A percentile compares a stretch with the other conserved stretches of the same genome.
These are phyloP conservation scores for Fomitopsis pinicola DNA, from an alignment of 1,284 basidiomycete species.

Conservation along the genomic window DNA sequence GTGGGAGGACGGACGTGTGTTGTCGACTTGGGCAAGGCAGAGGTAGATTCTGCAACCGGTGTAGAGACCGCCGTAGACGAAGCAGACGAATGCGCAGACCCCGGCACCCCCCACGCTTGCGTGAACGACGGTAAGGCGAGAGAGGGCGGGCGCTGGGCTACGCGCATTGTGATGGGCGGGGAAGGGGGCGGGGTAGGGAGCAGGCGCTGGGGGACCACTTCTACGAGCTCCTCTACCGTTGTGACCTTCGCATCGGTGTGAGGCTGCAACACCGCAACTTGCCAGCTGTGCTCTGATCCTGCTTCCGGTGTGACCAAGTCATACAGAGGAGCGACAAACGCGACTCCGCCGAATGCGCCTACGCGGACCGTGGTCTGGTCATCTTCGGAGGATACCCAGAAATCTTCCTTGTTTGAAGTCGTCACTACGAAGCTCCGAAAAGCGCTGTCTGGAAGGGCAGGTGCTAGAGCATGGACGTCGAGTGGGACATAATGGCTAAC, in stretches of 20 bases:
- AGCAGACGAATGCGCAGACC: not conserved
- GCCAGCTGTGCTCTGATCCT: not conserved
- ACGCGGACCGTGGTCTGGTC: constrained; percentile 10
- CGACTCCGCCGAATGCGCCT: constrained; percentile 11
- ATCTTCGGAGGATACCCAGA: not conserved
- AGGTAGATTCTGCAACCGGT: not conserved
- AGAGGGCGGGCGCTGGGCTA: not conserved
- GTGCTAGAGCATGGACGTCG: not conserved
- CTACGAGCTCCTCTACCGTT: not conserved
- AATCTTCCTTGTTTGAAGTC: not conserved
- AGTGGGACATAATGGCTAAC: not conserved
- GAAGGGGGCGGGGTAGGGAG: constrained; percentile 22
- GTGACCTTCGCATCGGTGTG: not conserved
- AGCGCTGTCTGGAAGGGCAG: not conserved
- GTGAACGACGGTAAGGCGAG: not conserved
- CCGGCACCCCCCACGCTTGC: not conserved
- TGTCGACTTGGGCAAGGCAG: not conserved
- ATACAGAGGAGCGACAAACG: constrained; percentile 13
- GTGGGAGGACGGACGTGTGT: not conserved
- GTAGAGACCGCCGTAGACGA: not conserved
- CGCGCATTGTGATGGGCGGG: constrained; percentile 9
- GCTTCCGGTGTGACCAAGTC: constrained; percentile 4
- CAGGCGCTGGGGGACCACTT: not conserved
- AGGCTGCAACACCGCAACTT: constrained; percentile 1
- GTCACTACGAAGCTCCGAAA: not conserved